A percentile compares a stretch with the other conserved stretches of the same genome.
Conservation (phyloP, 2,329 filamentous ascomycete species). For the Scopulariopsis brevicaulis region DNA sequence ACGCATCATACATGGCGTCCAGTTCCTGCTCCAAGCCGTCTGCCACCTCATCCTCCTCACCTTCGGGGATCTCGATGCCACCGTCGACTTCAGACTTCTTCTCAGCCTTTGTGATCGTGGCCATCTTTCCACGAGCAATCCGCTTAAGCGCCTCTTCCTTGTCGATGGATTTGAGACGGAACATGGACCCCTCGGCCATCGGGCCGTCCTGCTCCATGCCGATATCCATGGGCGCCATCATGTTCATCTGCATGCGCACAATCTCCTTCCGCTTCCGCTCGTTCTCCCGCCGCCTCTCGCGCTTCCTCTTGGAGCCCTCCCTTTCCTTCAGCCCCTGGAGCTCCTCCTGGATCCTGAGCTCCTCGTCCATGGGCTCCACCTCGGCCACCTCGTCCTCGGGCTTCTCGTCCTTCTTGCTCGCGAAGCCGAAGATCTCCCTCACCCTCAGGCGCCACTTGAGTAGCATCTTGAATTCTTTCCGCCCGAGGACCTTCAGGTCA, state of each 20-base stretch:
- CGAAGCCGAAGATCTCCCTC: constrained; percentile 81
- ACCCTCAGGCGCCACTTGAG: constrained; percentile 84
- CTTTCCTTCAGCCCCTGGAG: constrained; percentile 73
- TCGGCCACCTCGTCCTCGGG: constrained; percentile 66
- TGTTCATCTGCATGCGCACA: constrained; percentile 92
- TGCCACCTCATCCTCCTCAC: constrained; percentile 63
- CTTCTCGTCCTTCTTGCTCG: constrained; percentile 54
- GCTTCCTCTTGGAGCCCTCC: constrained; percentile 65
- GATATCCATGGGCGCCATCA: constrained; percentile 92
- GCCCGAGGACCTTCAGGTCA: constrained; percentile 81
- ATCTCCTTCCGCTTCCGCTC: constrained; percentile 92
- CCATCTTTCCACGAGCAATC: constrained; percentile 71
- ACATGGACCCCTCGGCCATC: constrained; percentile 72
- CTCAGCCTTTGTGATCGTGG: constrained; percentile 41
- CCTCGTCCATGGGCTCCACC: constrained; percentile 87
- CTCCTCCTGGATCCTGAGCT: constrained; percentile 81
- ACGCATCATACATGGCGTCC: constrained; percentile 78
- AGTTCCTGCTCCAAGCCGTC: constrained; percentile 77
- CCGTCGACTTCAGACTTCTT: constrained; percentile 44
- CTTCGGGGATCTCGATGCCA: constrained; percentile 42
- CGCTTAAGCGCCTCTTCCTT: constrained; percentile 47
- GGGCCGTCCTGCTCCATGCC: constrained; percentile 80
- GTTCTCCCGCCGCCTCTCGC: constrained; percentile 77
- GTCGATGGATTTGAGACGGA: constrained; percentile 72
- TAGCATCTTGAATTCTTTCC: constrained; percentile 87